Base-by-base conservation (phyloP, 352 stramenopile species). In the Globisporangium cystogenes region DNA sequence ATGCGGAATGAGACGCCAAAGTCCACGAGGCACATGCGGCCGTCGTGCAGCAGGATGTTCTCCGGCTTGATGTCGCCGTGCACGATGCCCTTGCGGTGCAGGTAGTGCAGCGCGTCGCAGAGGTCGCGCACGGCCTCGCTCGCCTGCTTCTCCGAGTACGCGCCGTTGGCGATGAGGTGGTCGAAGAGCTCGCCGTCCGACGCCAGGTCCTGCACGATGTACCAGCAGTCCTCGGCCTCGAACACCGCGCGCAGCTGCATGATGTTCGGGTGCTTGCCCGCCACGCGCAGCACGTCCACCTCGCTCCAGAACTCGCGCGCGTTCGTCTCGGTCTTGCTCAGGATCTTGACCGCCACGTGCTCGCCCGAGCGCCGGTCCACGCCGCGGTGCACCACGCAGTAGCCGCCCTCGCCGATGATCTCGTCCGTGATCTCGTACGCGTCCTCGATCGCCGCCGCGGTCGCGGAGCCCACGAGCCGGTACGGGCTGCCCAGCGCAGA, bases 11-110 rank as follows among this genome's bases (percentile, higher is more conserved):
- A 90, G 4, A 90, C 78, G 52, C 81, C 83, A 65, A 93, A 93
- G 68, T 93, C 83, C 43, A 90, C 82, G n/a, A 92, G 74, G 53
- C 81, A 90, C 79, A 90, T 89, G 55, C 72, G 72, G 7, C 72
- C 74, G 42, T 83, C 59, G 37, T 87, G 73, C 44, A 90, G 61
- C 61, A 96, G 53, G 49, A 95, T 81, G 47, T 96, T 96, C 60
- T 96, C 86, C 1, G 86, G 86, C 51, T 96, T 96, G 62, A 96
- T 85, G 60, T 96, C 86, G 48, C 82, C 86, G 51, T 96, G 86
- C 3, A 96, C 82, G 26, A 96, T 83, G 29, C 79, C 79, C 55
- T 93, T 93, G 66, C 77, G 75, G 60, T 96, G 86, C 57, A 96
- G 62, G 57, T 93, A 93, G 37, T 85, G 70, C 54, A 95, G 65